These are phyloP conservation scores for Lanmaoa pseudosensibilis DNA, from an alignment of 768 basidiomycete species.

Conservation along the genomic window DNA sequence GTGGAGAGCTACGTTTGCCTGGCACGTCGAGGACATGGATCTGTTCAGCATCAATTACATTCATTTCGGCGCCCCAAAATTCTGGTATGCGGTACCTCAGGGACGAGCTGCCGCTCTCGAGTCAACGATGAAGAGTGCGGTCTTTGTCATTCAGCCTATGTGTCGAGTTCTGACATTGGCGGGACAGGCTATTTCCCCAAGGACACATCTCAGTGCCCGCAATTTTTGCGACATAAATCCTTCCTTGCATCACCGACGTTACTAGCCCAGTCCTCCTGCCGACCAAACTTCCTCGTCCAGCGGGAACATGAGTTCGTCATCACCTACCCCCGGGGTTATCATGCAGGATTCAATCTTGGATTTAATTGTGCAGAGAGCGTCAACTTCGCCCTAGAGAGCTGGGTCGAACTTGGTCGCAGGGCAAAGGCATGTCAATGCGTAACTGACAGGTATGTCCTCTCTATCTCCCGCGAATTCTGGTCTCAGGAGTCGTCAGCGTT, in stretches of 20 bases:
- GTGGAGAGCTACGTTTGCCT: slow-evolving; percentile 98
- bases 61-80: slow-evolving; percentile 96
- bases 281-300: slow-evolving; percentile 87
- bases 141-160: not conserved
- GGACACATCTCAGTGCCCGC: slow-evolving; percentile 80
- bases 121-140: slow-evolving; percentile 79
- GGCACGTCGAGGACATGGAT: slow-evolving; percentile 99
- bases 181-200: slow-evolving; percentile 81
- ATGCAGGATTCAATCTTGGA: slow-evolving; percentile 95
- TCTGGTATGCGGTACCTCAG: slow-evolving; percentile 97
- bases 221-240: slow-evolving; percentile 96
- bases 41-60: slow-evolving; percentile 99
- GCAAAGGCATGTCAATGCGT: slow-evolving; percentile 78
- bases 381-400: slow-evolving; percentile 94
- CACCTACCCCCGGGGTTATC: slow-evolving; percentile 92
- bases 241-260: slow-evolving; percentile 88
- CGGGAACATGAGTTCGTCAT: slow-evolving; percentile 95
- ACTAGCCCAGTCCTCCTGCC: slow-evolving; percentile 75
- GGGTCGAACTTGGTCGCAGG: slow-evolving; percentile 83
- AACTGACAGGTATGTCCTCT: slow-evolving; percentile 58
- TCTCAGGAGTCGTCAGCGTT: slow-evolving; percentile 54
- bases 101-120: slow-evolving; percentile 81
- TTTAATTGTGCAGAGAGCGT: slow-evolving; percentile 97
- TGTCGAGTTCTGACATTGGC: slow-evolving; percentile 5
- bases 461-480: not conserved